phyloP scores from a whole-genome alignment of 768 basidiomycete genomes.

The Amanita thiersii region DNA sequence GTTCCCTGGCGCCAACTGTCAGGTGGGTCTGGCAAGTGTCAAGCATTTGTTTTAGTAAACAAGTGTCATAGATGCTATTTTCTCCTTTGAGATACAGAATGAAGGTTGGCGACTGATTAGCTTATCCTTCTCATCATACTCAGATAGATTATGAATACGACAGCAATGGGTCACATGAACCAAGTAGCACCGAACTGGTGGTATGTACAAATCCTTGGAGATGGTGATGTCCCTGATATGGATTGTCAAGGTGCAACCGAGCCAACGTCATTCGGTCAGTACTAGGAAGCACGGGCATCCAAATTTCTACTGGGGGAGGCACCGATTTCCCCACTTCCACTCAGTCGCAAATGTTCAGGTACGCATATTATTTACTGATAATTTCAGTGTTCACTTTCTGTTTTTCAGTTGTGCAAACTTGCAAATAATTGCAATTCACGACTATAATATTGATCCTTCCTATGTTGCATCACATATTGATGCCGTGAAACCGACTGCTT shows the following conservation, averaged over 20 bases:
- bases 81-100: slow-evolving; percentile 19
- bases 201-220: slow-evolving; percentile 6
- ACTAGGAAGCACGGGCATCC: slow-evolving; percentile 18
- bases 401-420: slow-evolving; percentile 14
- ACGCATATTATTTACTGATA: not conserved
- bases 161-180: slow-evolving; percentile 19
- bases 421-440: slow-evolving; percentile 17
- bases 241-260: slow-evolving; percentile 13
- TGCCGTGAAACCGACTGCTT: slow-evolving; percentile 27
- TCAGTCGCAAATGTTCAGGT: slow-evolving; percentile 19
- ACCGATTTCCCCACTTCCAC: slow-evolving; percentile 18
- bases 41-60: not conserved
- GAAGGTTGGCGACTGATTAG: slow-evolving; percentile 11
- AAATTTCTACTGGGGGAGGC: slow-evolving; percentile 18
- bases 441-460: slow-evolving; percentile 38
- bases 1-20: slow-evolving; percentile 18
- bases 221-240: too few relatives aligned
- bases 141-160: not conserved
- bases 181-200: slow-evolving; percentile 20
- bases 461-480: slow-evolving; percentile 30
- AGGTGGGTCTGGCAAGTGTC: slow-evolving; percentile 5
- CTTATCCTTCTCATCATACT: too few relatives aligned
- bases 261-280: slow-evolving; percentile 18
- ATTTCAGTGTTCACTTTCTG: not conserved
- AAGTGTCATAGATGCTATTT: slow-evolving; percentile 16